phyloP scores from a whole-genome alignment of 2,329 filamentous ascomycete genomes.

The Botrytis pseudocinerea region DNA sequence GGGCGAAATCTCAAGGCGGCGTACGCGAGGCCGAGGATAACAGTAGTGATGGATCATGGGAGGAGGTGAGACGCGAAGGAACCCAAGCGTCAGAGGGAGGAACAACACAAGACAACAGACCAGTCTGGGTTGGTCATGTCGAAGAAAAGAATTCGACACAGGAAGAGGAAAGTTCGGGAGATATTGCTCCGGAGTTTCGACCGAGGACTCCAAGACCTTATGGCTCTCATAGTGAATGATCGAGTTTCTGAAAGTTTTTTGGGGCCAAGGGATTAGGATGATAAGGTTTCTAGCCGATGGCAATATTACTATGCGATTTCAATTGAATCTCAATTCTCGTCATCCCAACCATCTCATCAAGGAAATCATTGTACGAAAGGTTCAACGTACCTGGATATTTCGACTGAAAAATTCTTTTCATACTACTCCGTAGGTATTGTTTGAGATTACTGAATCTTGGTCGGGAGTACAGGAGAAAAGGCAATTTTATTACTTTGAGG shows the following conservation, averaged over 20 bases:
- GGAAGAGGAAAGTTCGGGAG: neutral
- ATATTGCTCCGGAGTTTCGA: constrained; percentile 19
- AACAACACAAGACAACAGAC: neutral
- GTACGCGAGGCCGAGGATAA: neutral
- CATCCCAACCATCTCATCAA: neutral
- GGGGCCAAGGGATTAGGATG: neutral
- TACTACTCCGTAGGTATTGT: neutral
- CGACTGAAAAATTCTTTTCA: neutral
- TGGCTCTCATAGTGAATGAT: constrained; percentile 6
- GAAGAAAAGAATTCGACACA: neutral
- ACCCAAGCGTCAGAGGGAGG: neutral
- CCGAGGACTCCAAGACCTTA: constrained; percentile 18
- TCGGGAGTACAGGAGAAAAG: neutral
- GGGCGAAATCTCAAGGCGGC: neutral
- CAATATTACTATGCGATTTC: neutral
- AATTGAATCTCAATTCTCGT: neutral
- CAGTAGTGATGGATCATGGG: constrained; percentile 14
- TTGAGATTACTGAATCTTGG: neutral
- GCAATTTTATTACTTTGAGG: neutral
- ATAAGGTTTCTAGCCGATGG: neutral
- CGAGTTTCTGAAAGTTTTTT: too few species aligned
- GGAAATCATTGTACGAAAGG: neutral
- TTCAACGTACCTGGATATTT: neutral
- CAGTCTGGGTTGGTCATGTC: neutral
- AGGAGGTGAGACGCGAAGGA: neutral